Base-by-base conservation (phyloP, 306 rosid genomes). In the Amphicarpaea edgeworthii region DNA sequence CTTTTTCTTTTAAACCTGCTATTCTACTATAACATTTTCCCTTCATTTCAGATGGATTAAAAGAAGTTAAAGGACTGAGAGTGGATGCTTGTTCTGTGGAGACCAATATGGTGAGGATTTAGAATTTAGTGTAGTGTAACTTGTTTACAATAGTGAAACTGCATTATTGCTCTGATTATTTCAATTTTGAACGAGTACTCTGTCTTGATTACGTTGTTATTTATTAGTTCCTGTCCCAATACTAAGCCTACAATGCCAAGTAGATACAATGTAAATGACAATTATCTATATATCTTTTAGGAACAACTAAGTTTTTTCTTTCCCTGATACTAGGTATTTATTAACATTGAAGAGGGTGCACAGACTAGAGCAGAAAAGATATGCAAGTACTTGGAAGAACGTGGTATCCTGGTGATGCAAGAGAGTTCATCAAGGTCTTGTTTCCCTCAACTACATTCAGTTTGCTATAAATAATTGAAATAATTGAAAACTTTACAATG, bases 91-190 rank as follows among this genome's bases (percentile, higher is more conserved):
- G 55, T 19, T 75, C 87, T 0, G 91, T 86, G 28, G 90, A 91
- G 84, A 92, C 96, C 84, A 95, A 95, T 75, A 92, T 94, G 5
- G 98, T 91, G 78, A 90, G 97, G 90, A 76, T 71, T 17, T 51
- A 17, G 74, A 12, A 73, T 65, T 15, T 46, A 11, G 67, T n/a
- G 37, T 17, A 19, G 11, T 51, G 45, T 19, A 17, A 37, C 54
- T 17, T 28, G 28, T 49, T 20, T 66, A 40, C 23, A 20, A 9
- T 30, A 63, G 42, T 45, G 37, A 24, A 73, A 74, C 49, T 43
- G 50, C 63, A 41, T 30, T 49, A 28, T 63, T 78, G 24, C 70
- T 79, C 15, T 57, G 60, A 30, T 28, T 26, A 17, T 42, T 46
- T 47, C 16, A 24, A 26, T 24, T 83, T 79, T 46, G 26, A 72